Evolutionary conservation across 2,329 filamentous ascomycete species (phyloP).

Genomic region (Graphilbum ipis-grandicollis): DNA sequence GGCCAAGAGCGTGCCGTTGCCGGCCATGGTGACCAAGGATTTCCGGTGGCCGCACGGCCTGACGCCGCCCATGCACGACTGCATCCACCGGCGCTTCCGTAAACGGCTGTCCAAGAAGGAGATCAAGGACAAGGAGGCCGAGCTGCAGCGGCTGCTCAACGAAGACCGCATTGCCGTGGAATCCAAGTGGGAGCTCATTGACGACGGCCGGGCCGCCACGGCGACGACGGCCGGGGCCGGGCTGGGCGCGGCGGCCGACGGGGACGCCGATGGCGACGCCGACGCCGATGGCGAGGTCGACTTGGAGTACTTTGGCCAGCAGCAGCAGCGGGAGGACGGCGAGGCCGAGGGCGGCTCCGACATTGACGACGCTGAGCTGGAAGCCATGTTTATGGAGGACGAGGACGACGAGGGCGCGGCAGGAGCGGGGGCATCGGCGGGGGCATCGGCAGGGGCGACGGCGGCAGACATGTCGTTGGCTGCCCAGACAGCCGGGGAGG

Average conservation of each 20-base stretch:
- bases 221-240: too few relatives aligned
- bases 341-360: conserved; percentile 10
- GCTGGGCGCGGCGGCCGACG: too few relatives aligned
- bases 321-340: conserved; percentile 8
- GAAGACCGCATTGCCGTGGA: conserved; percentile 46
- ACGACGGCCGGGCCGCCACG: conserved; percentile 26
- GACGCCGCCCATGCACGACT: conserved; percentile 77
- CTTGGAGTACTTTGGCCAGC: conserved; percentile 25
- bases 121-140: conserved; percentile 68
- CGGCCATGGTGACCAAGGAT: conserved; percentile 48
- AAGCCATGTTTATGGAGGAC: conserved; percentile 24
- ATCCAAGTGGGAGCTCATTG: conserved; percentile 47
- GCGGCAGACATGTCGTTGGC: conserved; percentile 25
- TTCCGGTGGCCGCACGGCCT: conserved; percentile 73
- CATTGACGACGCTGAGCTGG: conserved; percentile 18
- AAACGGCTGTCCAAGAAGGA: conserved; percentile 69
- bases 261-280: conserved; percentile 38
- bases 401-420: conserved; percentile 31
- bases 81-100: conserved; percentile 64
- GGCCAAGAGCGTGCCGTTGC: conserved; percentile 48
- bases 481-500: conserved; percentile 26
- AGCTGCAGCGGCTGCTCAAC: conserved; percentile 56
- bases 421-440: conserved; percentile 31
- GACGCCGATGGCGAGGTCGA: conserved; percentile 38
- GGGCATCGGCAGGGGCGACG: conserved; percentile 16